Evolutionary conservation across 23 red algal genomes (phyloP), one percentile per base, ranked within the genome.

Genomic region (Gracilaria gracilis): DNA sequence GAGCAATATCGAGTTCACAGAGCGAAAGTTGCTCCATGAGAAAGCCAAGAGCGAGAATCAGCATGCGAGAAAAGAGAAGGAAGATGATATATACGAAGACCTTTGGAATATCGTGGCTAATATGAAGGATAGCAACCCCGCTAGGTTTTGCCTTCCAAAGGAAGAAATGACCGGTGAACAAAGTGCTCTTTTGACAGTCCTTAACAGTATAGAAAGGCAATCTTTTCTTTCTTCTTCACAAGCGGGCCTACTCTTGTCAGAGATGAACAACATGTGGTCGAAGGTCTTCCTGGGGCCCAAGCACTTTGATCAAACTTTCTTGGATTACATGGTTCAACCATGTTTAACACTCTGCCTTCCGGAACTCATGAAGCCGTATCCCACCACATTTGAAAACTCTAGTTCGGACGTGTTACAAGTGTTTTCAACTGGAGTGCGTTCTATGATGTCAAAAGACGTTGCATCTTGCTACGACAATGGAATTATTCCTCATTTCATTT

Each of bases 1-100:
- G 29, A 80, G 90, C 55, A 64, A 74, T n/a, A 71, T 85, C 34
- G 90, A 93, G 55, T 93, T 93, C 59, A 85, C 90, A 57, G 90
- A 93, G 38, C 61, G 90, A 13, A 84, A 85, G 59, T 24, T 84
- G 42, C 31, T 67, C 21, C 69, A 80, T 78, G 86, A 89, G 29
- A 80, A 79, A 24, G 72, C 67, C 23, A 85, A 93, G 80, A 61
- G 31, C 35, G 53, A 77, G 35, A 61, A 53, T 62, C 71, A 82
- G 33, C 44, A 82, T 24, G 15, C 61, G 4, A 21, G 76, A 13
- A 82, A 81, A 49, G 71, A 91, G 32, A 74, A 82, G 50, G 46
- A 74, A 57, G 88, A 82, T 42, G 75, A 51, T 34, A 32, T 33
- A 27, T 74, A 82, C n/a, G 55, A 75, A 46, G 69, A 69, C 46